A percentile compares a stretch with the other conserved stretches of the same genome.
phyloP scores from a whole-genome alignment of 2,329 filamentous ascomycete species.

The Alternaria sp. region DNA sequence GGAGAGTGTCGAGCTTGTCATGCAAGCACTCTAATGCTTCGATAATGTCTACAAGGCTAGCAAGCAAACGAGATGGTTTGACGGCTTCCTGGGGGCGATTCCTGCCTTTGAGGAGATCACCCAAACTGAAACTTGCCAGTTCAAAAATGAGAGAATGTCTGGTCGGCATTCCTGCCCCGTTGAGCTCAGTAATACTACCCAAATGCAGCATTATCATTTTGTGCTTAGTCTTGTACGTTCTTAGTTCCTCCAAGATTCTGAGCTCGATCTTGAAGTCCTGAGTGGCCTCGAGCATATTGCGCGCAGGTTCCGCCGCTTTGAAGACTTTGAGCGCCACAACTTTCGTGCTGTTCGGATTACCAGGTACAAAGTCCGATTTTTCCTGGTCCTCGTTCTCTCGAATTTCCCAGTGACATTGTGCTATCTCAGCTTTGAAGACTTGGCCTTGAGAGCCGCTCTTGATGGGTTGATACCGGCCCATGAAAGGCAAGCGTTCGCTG shows the following conservation, averaged over 20 bases:
- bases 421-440: neutral
- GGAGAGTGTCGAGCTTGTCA: neutral
- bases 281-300: neutral
- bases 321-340: neutral
- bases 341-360: neutral
- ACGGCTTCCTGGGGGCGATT: neutral
- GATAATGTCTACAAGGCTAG: neutral
- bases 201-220: neutral
- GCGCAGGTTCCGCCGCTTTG: neutral
- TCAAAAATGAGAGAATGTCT: neutral
- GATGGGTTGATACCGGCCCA: neutral
- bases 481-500: neutral
- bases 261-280: neutral
- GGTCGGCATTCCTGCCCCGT: neutral
- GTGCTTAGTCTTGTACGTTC: neutral
- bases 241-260: accelerated
- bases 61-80: neutral
- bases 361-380: accelerated
- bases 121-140: neutral
- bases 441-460: neutral
- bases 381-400: neutral
- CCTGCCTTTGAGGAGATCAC: neutral
- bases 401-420: neutral
- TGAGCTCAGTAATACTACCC: neutral
- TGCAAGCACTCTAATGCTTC: neutral